Base-by-base conservation (phyloP, 495 filamentous ascomycete species). In the Neurospora africana region DNA sequence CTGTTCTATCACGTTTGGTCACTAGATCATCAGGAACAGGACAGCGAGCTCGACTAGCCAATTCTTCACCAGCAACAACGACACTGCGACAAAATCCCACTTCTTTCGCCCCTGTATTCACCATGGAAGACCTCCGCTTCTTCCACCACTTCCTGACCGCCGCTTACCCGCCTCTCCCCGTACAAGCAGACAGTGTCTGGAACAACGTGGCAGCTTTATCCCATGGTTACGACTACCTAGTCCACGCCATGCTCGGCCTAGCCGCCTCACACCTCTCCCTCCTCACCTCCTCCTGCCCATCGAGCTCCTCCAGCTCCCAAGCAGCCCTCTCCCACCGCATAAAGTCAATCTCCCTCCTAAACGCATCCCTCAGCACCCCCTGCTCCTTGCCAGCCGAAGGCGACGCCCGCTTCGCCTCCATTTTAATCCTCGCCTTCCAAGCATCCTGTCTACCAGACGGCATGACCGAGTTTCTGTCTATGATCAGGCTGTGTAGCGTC, bases 71-170 rank as follows among this genome's bases (percentile, higher is more conserved):
- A 47, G 38, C 39, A 21, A 27, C 39, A 21, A 27, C 30, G 40
- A 23, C 37, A 33, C 10, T 17, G 68, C 47, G 40, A 36, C 27
- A 27, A 35, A 8, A 15, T 70, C 27, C 33, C 17, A n/a, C 43
- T 13, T 47, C 61, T 5, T 61, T 67, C n/a, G 36, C 70, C 27
- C 43, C 76, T 1, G 21, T 72, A 2, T 86, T 86, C 75, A 81
- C 80, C 36, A 75, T 79, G 47, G 72, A 82, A 33, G 85, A 88
- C 72, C 80, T 88, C 68, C 80, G 85, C n/a, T 83, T 87, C 71
- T 88, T 88, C 75, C 84, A 88, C 74, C 85, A 88, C 73, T 89
- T 89, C 72, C 75, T 89, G n/a, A 44, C 83, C 33, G 76, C 75
- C 6, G 87, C 86, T 11, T 85, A 86, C 72, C 87, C 87, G 0